Evolutionary conservation across 306 rosid species (phyloP).

Genomic region (Acmispon strigosus): DNA sequence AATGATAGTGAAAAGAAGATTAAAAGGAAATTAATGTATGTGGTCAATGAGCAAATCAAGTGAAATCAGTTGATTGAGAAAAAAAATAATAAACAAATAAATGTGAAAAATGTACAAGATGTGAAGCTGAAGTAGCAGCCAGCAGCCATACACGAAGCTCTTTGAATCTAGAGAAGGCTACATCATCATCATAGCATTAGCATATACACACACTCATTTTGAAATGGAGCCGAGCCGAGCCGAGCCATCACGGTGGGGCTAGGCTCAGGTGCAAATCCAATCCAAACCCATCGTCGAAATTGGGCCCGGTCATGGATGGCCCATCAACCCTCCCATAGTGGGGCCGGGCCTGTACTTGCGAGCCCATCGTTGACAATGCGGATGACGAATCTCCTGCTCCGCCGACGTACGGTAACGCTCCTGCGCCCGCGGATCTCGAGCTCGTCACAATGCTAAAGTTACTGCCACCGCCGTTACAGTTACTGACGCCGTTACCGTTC

Average conservation of each 20-base stretch:
- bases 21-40: background rate
- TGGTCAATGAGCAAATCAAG: slow-evolving; percentile 3
- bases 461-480: background rate
- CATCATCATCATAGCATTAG: background rate
- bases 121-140: slow-evolving; percentile 1
- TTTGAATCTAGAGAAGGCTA: background rate
- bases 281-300: slow-evolving; percentile 72
- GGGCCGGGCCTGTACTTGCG: slow-evolving; percentile 42
- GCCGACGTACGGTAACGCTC: slow-evolving; percentile 34
- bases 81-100: slow-evolving; percentile 34
- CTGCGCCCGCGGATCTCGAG: slow-evolving; percentile 34
- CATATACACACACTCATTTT: background rate
- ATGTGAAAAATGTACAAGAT: slow-evolving; percentile 38
- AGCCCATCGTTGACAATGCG: slow-evolving; percentile 43
- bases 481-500: background rate
- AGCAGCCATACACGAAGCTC: background rate
- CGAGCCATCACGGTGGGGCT: slow-evolving; percentile 49
- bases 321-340: slow-evolving; percentile 52
- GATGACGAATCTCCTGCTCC: slow-evolving; percentile 40
- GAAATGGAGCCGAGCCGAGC: background rate
- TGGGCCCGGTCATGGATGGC: slow-evolving; percentile 59
- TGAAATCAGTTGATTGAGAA: slow-evolving; percentile 24
- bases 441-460: slow-evolving; percentile 6
- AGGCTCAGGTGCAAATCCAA: slow-evolving; percentile 83
- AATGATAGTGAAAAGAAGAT: background rate